phyloP scores from a whole-genome alignment of 2,329 filamentous ascomycete genomes.

The Davidsoniella eucalypti region DNA sequence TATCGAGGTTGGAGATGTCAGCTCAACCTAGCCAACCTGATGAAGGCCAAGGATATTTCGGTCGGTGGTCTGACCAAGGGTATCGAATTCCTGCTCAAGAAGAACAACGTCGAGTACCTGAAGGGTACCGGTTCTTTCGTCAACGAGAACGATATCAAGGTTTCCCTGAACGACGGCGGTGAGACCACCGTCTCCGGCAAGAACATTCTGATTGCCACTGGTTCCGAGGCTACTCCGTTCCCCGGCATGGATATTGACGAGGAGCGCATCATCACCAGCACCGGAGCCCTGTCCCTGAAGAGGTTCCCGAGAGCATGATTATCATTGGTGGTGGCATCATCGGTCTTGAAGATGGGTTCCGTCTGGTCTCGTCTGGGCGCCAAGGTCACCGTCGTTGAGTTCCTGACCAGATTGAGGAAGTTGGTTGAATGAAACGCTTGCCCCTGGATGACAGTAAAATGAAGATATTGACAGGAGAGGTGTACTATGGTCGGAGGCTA shows the following conservation, averaged over 20 bases:
- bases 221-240: conserved; percentile 89
- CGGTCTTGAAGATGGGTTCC: conserved; percentile 92
- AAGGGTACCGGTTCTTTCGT: conserved; percentile 81
- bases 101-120: conserved; percentile 96
- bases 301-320: conserved; percentile 90
- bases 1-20: conserved; percentile 94
- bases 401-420: conserved; percentile 89
- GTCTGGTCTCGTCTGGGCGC: conserved; percentile 91
- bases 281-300: conserved; percentile 75
- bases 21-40: conserved; percentile 86
- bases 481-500: conserved; percentile 23
- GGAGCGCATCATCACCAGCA: conserved; percentile 93
- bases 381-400: conserved; percentile 96
- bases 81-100: conserved; percentile 96
- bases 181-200: conserved; percentile 77
- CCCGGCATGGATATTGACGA: conserved; percentile 91
- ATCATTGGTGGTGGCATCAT: conserved; percentile 99
- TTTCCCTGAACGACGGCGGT: conserved; percentile 78
- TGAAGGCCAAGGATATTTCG: conserved; percentile 95
- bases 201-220: conserved; percentile 97
- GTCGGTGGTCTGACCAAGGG: conserved; percentile 85
- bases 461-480: too few relatives aligned
- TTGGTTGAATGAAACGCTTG: too few relatives aligned
- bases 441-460: too few relatives aligned
- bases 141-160: conserved; percentile 80